A percentile compares a stretch with the other conserved stretches of the same genome.
These are phyloP conservation scores for Malus hybrid DNA, from an alignment of 331 rosid species.

Conservation along the genomic window DNA sequence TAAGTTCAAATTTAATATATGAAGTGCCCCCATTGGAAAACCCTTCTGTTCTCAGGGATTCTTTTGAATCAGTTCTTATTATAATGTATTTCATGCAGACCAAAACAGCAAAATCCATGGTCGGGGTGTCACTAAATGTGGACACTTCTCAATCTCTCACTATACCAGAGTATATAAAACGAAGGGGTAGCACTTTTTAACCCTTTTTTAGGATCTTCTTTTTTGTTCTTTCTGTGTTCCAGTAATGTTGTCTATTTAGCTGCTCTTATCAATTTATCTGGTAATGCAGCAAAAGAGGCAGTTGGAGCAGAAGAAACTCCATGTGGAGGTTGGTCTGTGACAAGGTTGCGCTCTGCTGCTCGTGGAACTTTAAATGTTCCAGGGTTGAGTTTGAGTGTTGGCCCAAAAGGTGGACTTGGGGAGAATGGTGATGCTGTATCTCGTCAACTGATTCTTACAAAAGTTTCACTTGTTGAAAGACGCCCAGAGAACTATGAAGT, in stretches of 20 bases:
- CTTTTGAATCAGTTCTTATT: constrained; percentile 18
- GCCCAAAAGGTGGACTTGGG: constrained; percentile 98
- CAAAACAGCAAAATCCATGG: constrained; percentile 88
- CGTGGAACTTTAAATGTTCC: constrained; percentile 90
- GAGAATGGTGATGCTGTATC: constrained; percentile 96
- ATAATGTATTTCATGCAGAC: constrained; percentile 46
- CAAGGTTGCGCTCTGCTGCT: constrained; percentile 94
- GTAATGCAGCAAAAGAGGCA: constrained; percentile 78
- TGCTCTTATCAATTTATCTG: constrained; percentile 11
- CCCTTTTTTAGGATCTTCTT: background rate
- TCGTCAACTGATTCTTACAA: constrained; percentile 96
- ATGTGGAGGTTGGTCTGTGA: constrained; percentile 92
- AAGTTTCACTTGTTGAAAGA: constrained; percentile 92
- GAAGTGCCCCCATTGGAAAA: constrained; percentile 2
- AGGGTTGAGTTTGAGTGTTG: constrained; percentile 86
- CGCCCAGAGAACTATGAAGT: constrained; percentile 99
- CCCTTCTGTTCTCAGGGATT: background rate
- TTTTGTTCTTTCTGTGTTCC: background rate
- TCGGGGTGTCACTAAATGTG: constrained; percentile 70
- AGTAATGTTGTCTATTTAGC: background rate
- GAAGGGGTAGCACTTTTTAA: constrained; percentile 56
- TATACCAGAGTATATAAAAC: constrained; percentile 66
- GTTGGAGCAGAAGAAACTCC: constrained; percentile 99
- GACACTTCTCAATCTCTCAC: constrained; percentile 74
- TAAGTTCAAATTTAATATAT: constrained; percentile 8